phyloP scores from a whole-genome alignment of 1,284 basidiomycete species.

The Naganishia sp. region DNA sequence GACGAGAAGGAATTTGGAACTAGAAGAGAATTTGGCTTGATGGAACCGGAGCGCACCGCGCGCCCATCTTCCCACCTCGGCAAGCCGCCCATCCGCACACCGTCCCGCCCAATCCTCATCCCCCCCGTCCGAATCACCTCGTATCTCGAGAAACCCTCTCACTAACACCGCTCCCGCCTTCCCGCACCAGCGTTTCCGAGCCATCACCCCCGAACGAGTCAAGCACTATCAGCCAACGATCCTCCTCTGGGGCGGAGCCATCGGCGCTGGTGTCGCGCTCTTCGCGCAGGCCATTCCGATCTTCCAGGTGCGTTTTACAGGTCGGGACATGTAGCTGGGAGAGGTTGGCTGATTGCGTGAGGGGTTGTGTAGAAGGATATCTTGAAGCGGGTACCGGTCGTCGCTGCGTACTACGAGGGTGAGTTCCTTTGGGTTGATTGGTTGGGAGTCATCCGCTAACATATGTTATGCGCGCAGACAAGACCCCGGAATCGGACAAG shows the following conservation, averaged over 20 bases:
- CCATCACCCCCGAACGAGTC: constrained; percentile 23
- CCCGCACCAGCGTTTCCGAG: constrained; percentile 12
- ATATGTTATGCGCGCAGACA: background rate
- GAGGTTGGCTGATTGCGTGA: background rate
- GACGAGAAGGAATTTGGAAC: no score
- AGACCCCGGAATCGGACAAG: constrained; percentile 24
- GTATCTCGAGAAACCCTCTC: background rate
- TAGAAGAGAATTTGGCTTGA: no score
- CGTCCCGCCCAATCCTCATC: background rate
- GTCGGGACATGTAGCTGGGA: no score
- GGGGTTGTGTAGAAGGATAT: constrained; percentile 16
- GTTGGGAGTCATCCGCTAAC: background rate
- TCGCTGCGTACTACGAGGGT: constrained; percentile 23
- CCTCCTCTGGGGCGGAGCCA: constrained; percentile 21
- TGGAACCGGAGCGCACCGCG: no score
- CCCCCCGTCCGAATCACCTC: background rate
- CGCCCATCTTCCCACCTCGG: no score
- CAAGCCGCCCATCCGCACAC: no score
- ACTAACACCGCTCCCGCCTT: background rate
- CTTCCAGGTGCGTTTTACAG: constrained; percentile 9
- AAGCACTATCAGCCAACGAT: constrained; percentile 24
- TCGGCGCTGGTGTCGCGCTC: constrained; percentile 22
- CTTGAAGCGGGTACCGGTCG: constrained; percentile 22
- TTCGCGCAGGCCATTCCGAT: constrained; percentile 28
- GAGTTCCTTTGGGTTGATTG: background rate